phyloP scores from a whole-genome alignment of 345 rosid species.

The Rhodamnia rubescens region DNA sequence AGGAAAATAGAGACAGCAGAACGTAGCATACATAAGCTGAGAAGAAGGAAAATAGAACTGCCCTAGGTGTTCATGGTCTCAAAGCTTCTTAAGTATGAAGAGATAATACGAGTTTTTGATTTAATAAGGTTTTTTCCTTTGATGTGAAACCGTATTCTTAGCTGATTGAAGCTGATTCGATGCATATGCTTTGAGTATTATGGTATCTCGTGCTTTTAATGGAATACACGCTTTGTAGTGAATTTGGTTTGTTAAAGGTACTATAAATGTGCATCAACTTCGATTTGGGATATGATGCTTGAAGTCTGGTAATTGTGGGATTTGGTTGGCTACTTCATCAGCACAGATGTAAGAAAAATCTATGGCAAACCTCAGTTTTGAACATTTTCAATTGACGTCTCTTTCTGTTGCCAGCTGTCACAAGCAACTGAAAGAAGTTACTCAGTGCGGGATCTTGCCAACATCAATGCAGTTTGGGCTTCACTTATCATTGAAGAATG shows the following conservation, averaged over 20 bases:
- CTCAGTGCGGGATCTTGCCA: conserved; percentile 33
- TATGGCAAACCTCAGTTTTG: conserved; percentile 4
- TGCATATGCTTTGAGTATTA: not conserved
- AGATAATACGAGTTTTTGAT: not conserved
- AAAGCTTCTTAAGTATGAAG: not conserved
- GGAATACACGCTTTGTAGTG: not conserved
- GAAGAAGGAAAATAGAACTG: not conserved
- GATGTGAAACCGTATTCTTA: not conserved
- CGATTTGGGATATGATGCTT: not conserved
- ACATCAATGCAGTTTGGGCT: conserved; percentile 85
- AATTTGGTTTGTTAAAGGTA: not conserved
- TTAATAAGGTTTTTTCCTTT: not conserved
- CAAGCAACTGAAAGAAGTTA: conserved; percentile 24
- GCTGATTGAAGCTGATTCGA: not conserved
- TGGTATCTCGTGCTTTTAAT: not conserved
- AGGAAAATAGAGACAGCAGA: not conserved
- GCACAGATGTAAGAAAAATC: not conserved
- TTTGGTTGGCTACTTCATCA: not conserved
- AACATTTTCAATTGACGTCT: conserved; percentile 4
- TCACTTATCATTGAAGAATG: conserved; percentile 86
- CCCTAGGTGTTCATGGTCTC: not conserved
- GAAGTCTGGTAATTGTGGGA: not conserved
- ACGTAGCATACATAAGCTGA: not conserved
- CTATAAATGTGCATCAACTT: not conserved
- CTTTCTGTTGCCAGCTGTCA: conserved; percentile 48